Percentiles rank a stretch among this genome's conserved stretches.
Conservation (phyloP, 75 land plant species). For the Picea sitchensis region DNA sequence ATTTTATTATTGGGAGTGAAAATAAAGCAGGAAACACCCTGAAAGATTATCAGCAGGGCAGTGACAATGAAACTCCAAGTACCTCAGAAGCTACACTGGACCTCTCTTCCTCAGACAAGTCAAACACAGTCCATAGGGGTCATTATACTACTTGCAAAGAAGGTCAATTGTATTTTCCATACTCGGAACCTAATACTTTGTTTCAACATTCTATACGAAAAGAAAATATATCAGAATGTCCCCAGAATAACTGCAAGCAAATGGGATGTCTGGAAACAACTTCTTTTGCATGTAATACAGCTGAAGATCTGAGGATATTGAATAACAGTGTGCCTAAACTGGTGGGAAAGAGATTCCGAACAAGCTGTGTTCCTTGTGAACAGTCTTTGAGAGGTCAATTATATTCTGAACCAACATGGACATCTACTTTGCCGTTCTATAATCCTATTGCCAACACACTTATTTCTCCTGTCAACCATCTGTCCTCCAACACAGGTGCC, state of each 20-base stretch:
- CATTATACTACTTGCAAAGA: not conserved
- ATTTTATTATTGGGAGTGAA: not conserved
- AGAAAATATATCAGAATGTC: not conserved
- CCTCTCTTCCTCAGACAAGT: not conserved
- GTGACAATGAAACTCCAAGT: not conserved
- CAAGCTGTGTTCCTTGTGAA: not conserved
- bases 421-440: too few relatives aligned
- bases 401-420: not conserved
- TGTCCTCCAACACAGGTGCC: not conserved
- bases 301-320: not conserved
- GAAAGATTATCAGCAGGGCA: not conserved
- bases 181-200: not conserved
- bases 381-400: not conserved
- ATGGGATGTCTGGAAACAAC: not conserved
- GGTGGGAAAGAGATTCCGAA: not conserved
- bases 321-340: not conserved
- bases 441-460: not conserved
- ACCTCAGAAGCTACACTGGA: not conserved
- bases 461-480: slow-evolving; percentile 4
- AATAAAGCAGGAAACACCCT: not conserved
- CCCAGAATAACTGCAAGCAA: not conserved
- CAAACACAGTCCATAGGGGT: not conserved
- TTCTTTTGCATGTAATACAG: not conserved
- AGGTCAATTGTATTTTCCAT: not conserved
- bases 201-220: not conserved